Conservation (phyloP, 129 eudicot species). For the Artemisia argyi region DNA sequence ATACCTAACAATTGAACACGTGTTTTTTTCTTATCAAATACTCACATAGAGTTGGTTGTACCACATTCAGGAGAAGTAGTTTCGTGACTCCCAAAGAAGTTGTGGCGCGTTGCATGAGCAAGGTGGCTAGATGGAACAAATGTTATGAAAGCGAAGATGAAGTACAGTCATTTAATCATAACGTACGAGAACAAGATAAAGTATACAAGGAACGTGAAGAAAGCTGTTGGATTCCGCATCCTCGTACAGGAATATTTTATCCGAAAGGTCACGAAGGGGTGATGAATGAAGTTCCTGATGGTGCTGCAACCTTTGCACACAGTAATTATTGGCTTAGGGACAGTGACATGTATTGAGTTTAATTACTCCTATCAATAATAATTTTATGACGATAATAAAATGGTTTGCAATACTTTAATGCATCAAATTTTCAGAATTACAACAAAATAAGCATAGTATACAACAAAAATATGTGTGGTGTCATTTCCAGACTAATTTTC, state of each 20-base stretch:
- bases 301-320: conserved; percentile 44
- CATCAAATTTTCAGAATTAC: too few species aligned
- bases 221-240: conserved; percentile 53
- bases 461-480: too few species aligned
- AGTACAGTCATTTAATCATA: conserved; percentile 14
- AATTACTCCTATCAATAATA: not conserved
- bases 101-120: conserved; percentile 34
- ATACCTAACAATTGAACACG: not conserved
- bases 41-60: not conserved
- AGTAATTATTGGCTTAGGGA: conserved; percentile 48
- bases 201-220: conserved; percentile 8
- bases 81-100: conserved; percentile 11
- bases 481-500: too few species aligned
- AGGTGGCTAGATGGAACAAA: conserved; percentile 13
- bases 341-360: conserved; percentile 12
- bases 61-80: conserved; percentile 22
- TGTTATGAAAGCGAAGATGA: conserved; percentile 26
- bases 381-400: too few species aligned
- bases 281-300: conserved; percentile 57
- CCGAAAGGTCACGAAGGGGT: conserved; percentile 67
- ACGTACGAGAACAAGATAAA: conserved; percentile 5
- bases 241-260: conserved; percentile 65
- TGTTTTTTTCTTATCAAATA: not conserved
- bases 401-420: too few species aligned
- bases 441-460: too few species aligned